Evolutionary conservation across 202 grass and related monocot species (phyloP), one percentile per base, ranked within the genome.

Genomic region (Hordeum pubiflorum): DNA sequence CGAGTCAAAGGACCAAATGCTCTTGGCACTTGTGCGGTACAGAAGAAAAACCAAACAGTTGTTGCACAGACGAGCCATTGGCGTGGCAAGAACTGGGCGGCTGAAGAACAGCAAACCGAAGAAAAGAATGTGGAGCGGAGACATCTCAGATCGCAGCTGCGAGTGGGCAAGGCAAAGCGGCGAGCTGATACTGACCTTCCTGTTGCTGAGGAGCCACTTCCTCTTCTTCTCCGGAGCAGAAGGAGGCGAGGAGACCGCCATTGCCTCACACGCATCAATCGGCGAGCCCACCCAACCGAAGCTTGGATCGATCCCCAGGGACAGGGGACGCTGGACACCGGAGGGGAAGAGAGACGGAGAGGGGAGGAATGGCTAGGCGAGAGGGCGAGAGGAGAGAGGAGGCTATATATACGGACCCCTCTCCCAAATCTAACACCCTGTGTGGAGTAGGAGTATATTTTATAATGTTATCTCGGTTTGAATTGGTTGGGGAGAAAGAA

Each of bases 161-260:
- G 5, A 50, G 5, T 14, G 15, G 46, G 46, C 46, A 64, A 33
- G 33, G 39, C 39, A 9, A 59, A 24, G 5, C 11, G 34, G 43
- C 38, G 4, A 34, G 3, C 15, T 43, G 33, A 66, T 40, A 83
- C 85, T 36, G 65, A 96, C 97, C 97, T 91, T 96, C 89, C 83
- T 87, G 84, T 90, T 93, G 87, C 89, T 91, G 65, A 90, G 81
- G 81, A 92, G 83, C 97, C 97, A 99, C 69, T 91, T 92, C 79
- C 85, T 83, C 87, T 88, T 99, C 89, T 92, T 99, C 81, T 95
- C 96, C 60, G 92, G 87, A 73, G 87, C 74, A 61, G 87, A 81
- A 87, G 92, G 84, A 91, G 87, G 74, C 79, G 89, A 89, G 48
- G 90, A 89, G 14, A 82, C 79, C 80, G 97, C 84, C 97, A 96